Evolutionary conservation across 2,329 filamentous ascomycete species (phyloP).

Genomic region (Boeremia exigua): DNA sequence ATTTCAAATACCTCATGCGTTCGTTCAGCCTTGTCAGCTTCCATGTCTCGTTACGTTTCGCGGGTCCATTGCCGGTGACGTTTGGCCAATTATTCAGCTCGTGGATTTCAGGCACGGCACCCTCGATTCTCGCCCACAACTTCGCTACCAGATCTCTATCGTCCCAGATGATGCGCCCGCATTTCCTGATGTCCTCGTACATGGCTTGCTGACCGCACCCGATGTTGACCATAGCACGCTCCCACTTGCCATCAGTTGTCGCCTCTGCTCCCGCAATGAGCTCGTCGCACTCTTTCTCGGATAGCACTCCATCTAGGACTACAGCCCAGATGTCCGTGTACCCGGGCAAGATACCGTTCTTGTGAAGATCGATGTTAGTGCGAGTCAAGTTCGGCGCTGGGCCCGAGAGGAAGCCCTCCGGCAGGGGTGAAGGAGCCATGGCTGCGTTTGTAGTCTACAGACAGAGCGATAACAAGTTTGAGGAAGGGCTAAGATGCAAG

Average conservation of each 20-base stretch:
- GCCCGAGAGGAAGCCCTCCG: conserved; percentile 56
- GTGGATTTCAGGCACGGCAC: conserved; percentile 56
- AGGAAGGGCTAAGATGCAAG: background rate
- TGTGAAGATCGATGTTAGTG: conserved; percentile 61
- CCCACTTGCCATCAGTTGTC: conserved; percentile 59
- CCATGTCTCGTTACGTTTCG: conserved; percentile 53
- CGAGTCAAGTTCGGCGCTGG: conserved; percentile 56
- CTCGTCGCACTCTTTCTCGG: conserved; percentile 64
- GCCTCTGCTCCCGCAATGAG: conserved; percentile 41
- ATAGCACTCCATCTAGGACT: conserved; percentile 69
- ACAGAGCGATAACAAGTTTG: background rate
- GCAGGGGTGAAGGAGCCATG: conserved; percentile 48
- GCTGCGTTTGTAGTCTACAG: conserved; percentile 9
- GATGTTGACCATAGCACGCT: conserved; percentile 71
- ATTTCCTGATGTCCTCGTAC: conserved; percentile 66
- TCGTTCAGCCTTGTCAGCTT: conserved; percentile 66
- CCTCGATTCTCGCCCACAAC: conserved; percentile 65
- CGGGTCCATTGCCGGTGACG: conserved; percentile 56
- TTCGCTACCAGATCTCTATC: conserved; percentile 65
- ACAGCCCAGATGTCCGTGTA: conserved; percentile 64
- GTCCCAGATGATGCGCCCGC: conserved; percentile 81
- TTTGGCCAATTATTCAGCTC: conserved; percentile 45
- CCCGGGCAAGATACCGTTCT: conserved; percentile 53
- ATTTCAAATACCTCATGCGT: conserved; percentile 76
- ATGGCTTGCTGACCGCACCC: conserved; percentile 67